Percentiles rank a stretch among this genome's conserved stretches.
Evolutionary conservation across 176 grass and related monocot species (phyloP).

Genomic region (Oryza punctata): DNA sequence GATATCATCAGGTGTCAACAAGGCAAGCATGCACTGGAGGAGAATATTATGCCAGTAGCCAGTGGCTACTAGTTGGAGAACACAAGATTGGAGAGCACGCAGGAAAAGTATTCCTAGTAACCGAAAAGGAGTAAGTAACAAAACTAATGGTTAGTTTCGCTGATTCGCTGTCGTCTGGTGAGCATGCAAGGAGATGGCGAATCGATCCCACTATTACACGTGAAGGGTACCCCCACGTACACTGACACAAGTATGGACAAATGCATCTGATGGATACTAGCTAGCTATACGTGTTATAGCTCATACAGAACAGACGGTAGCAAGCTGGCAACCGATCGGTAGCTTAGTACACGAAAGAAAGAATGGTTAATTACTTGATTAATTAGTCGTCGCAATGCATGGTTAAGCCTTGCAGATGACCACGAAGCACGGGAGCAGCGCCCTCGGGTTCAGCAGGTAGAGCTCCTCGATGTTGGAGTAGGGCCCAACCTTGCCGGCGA

Average conservation of each 20-base stretch:
- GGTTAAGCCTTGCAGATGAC: conserved; percentile 75
- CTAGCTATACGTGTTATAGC: not conserved
- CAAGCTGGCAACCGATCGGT: conserved; percentile 17
- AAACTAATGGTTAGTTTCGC: not conserved
- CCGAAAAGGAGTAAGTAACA: not conserved
- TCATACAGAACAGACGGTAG: conserved; percentile 35
- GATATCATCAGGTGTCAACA: not conserved
- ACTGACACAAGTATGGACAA: conserved; percentile 38
- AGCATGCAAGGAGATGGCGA: not conserved
- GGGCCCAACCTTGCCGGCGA: conserved; percentile 84
- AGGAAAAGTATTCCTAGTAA: not conserved
- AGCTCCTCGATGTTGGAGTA: conserved; percentile 95
- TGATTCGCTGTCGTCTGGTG: conserved; percentile 1
- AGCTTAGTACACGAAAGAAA: conserved; percentile 11
- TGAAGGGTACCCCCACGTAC: conserved; percentile 20
- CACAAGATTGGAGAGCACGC: not conserved
- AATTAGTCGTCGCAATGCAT: not conserved
- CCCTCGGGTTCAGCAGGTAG: conserved; percentile 87
- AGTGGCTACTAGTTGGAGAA: not conserved
- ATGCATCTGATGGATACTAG: not conserved
- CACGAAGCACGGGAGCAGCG: conserved; percentile 88
- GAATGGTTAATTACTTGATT: conserved; percentile 42
- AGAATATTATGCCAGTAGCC: not conserved
- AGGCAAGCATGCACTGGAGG: not conserved
- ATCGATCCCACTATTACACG: not conserved